phyloP scores from a whole-genome alignment of 1,284 basidiomycete species.

The Ceratobasidium sp. region DNA sequence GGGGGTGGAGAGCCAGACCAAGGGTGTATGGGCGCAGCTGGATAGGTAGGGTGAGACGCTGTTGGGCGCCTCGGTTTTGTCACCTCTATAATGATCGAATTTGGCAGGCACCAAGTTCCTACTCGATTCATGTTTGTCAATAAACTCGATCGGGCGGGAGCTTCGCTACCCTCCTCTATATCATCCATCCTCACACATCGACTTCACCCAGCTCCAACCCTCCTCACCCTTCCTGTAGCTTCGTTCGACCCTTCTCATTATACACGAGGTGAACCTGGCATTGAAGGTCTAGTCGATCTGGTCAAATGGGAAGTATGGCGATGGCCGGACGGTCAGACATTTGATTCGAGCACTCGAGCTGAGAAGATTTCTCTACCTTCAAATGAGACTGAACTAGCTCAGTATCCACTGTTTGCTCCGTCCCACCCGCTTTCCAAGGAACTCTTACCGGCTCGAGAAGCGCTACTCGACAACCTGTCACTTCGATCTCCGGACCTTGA shows the following conservation, averaged over 20 bases:
- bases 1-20: slow-evolving; percentile 89
- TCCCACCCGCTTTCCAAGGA: slow-evolving; percentile 71
- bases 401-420: slow-evolving; percentile 56
- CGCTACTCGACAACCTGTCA: slow-evolving; percentile 67
- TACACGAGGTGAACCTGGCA: slow-evolving; percentile 70
- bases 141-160: slow-evolving; percentile 85
- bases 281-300: slow-evolving; percentile 79
- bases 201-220: slow-evolving; percentile 75
- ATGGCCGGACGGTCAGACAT: slow-evolving; percentile 52
- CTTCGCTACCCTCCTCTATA: slow-evolving; percentile 74
- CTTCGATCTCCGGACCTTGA: slow-evolving; percentile 43
- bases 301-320: slow-evolving; percentile 82
- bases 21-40: slow-evolving; percentile 85
- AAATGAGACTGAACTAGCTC: slow-evolving; percentile 54
- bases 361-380: slow-evolving; percentile 61
- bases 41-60: slow-evolving; percentile 64
- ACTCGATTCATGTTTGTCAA: slow-evolving; percentile 85
- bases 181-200: slow-evolving; percentile 72
- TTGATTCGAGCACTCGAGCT: slow-evolving; percentile 52
- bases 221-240: slow-evolving; percentile 77
- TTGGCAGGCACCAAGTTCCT: slow-evolving; percentile 71
- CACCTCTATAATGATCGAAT: not conserved
- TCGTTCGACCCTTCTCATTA: slow-evolving; percentile 73
- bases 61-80: not conserved
- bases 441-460: slow-evolving; percentile 72